phyloP scores from a whole-genome alignment of 768 basidiomycete species.

The Dendrothele bispora region DNA sequence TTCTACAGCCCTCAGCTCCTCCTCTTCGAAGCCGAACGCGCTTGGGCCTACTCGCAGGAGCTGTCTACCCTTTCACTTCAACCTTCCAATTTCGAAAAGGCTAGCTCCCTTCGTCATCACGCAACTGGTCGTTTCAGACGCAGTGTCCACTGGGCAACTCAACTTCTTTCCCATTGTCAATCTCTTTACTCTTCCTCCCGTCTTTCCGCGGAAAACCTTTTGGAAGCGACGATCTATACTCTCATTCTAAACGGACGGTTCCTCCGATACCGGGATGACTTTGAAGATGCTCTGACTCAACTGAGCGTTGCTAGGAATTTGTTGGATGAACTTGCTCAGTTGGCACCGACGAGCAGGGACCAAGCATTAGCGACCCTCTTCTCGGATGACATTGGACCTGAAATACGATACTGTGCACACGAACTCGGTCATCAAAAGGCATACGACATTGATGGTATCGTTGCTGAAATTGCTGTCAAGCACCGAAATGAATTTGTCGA shows the following conservation, averaged over 20 bases:
- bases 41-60: constrained; percentile 89
- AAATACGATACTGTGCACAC: constrained; percentile 92
- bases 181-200: constrained; percentile 52
- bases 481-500: constrained; percentile 64
- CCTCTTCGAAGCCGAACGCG: constrained; percentile 88
- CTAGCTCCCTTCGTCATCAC: constrained; percentile 64
- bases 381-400: constrained; percentile 84
- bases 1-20: constrained; percentile 70
- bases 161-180: constrained; percentile 74
- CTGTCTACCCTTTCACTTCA: constrained; percentile 53
- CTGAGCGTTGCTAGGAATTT: constrained; percentile 77
- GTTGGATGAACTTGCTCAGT: constrained; percentile 62
- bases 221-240: constrained; percentile 77
- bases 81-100: constrained; percentile 49
- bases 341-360: constrained; percentile 72
- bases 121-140: constrained; percentile 82
- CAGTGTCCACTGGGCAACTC: constrained; percentile 74
- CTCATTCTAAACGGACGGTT: constrained; percentile 83
- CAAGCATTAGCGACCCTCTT: constrained; percentile 86
- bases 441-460: constrained; percentile 81
- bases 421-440: constrained; percentile 76
- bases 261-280: constrained; percentile 72
- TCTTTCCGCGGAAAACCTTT: constrained; percentile 55
- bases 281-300: constrained; percentile 72
- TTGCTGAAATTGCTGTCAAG: constrained; percentile 56